phyloP scores from a whole-genome alignment of 371 early-diverging fungal species.

The Mycotypha africana region DNA sequence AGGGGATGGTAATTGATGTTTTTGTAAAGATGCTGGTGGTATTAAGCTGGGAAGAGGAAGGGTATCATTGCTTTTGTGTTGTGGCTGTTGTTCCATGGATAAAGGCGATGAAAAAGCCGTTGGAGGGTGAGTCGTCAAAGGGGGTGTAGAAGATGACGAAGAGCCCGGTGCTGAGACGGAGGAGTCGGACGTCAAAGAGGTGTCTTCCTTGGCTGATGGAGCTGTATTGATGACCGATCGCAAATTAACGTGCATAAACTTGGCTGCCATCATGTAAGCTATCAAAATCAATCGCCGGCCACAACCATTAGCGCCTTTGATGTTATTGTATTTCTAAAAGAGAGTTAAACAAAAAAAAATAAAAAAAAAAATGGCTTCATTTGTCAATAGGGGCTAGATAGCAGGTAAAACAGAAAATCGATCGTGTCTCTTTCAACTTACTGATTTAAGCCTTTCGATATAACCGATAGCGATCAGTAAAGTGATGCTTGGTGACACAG shows the following conservation, averaged over 20 bases:
- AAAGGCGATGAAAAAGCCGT: too few relatives aligned
- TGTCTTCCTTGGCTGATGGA: background rate
- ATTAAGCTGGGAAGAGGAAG: conserved; percentile 7
- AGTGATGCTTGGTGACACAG: conserved; percentile 23
- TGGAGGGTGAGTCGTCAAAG: background rate
- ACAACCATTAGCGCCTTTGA: conserved; percentile 25
- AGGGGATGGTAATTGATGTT: conserved; percentile 11
- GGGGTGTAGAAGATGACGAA: background rate
- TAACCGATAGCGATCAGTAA: conserved; percentile 22
- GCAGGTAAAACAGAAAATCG: too few relatives aligned
- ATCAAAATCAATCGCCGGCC: conserved; percentile 20
- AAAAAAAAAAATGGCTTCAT: background rate
- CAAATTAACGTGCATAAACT: conserved; percentile 22
- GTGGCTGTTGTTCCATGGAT: too few relatives aligned
- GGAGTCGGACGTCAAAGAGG: background rate
- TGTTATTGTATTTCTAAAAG: conserved; percentile 14
- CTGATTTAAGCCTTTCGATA: conserved; percentile 19
- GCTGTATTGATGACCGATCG: conserved; percentile 12
- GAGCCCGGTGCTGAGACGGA: conserved; percentile 10
- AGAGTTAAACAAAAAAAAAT: background rate
- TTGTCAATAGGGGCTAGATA: too few relatives aligned
- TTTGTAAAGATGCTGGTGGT: background rate
- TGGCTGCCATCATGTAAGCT: conserved; percentile 26
- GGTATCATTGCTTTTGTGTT: too few relatives aligned
- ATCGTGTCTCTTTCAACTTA: too few relatives aligned